Conservation (phyloP, 1,284 basidiomycete species). For the Rhizopogon parksii region DNA sequence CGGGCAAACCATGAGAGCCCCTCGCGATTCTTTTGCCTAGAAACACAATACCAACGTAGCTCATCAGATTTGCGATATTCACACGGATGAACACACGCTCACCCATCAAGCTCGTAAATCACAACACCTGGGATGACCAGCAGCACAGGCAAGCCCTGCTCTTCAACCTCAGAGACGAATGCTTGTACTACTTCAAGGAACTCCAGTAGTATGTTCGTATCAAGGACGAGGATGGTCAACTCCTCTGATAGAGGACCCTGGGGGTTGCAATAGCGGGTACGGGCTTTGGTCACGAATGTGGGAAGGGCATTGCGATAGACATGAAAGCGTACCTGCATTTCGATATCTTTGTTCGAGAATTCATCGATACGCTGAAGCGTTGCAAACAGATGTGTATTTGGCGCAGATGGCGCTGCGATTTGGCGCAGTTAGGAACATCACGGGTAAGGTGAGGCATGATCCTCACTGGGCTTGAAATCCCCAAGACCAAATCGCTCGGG, state of each 20-base stretch:
- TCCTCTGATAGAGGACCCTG: conserved; percentile 37
- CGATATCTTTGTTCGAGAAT: conserved; percentile 57
- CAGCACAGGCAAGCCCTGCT: conserved; percentile 39
- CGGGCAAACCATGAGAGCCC: conserved; percentile 61
- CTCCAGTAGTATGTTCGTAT: conserved; percentile 68
- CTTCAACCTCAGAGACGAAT: conserved; percentile 58
- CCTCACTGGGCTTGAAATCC: neutral
- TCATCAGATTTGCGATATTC: neutral
- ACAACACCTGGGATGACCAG: conserved; percentile 67
- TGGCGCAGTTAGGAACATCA: neutral
- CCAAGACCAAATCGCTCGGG: neutral
- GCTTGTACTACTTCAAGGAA: conserved; percentile 54
- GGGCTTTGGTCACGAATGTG: neutral
- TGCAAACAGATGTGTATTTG: conserved; percentile 19
- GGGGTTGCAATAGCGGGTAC: conserved; percentile 1
- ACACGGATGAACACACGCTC: conserved; percentile 17
- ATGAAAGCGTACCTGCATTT: conserved; percentile 47
- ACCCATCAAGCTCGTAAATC: conserved; percentile 69
- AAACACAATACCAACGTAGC: neutral
- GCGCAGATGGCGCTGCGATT: neutral
- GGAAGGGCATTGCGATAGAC: neutral
- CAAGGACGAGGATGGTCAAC: conserved; percentile 49
- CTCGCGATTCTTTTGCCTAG: conserved; percentile 58
- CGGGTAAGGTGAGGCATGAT: neutral
- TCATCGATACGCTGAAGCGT: conserved; percentile 46